Evolutionary conservation across 2,329 filamentous ascomycete genomes (phyloP), one percentile per base, ranked within the genome.

Genomic region (Clonostachys solani): DNA sequence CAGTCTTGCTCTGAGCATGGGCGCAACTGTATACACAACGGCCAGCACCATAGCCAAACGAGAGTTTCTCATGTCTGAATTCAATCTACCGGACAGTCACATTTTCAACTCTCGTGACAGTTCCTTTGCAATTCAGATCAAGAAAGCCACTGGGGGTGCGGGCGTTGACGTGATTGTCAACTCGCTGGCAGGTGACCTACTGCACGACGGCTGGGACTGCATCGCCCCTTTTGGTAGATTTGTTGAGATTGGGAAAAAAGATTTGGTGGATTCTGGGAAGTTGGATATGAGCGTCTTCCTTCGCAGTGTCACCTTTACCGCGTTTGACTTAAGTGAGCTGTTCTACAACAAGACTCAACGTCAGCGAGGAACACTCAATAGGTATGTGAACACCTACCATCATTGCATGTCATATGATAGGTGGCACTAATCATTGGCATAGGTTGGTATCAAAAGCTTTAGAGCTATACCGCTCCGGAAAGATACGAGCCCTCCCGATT

Each of bases 361-460:
- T n/a, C n/a, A n/a, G n/a, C n/a, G n/a, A n/a, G n/a, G n/a, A n/a
- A n/a, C n/a, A n/a, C n/a, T n/a, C n/a, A n/a, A n/a, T n/a, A n/a
- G n/a, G n/a, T n/a, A n/a, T n/a, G n/a, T 68, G 74, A 45, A 58
- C 56, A 3, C 71, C 68, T 1, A 56, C 54, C 18, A 71, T 74
- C 49, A 66, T 74, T n/a, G 50, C 49, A n/a, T n/a, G n/a, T n/a
- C n/a, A n/a, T n/a, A n/a, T n/a, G n/a, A n/a, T n/a, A n/a, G n/a
- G n/a, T n/a, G n/a, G n/a, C n/a, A n/a, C n/a, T n/a, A n/a, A n/a
- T n/a, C n/a, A 17, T 8, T 42, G 40, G 40, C n/a, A n/a, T n/a
- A n/a, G n/a, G n/a, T n/a, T n/a, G n/a, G n/a, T n/a, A n/a, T n/a
- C 0, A 73, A 73, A 43, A 67, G 75, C 15, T 60, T 74, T 12